Evolutionary conservation across 2,329 filamentous ascomycete genomes (phyloP).

Genomic region (Metarhizium brunneum): DNA sequence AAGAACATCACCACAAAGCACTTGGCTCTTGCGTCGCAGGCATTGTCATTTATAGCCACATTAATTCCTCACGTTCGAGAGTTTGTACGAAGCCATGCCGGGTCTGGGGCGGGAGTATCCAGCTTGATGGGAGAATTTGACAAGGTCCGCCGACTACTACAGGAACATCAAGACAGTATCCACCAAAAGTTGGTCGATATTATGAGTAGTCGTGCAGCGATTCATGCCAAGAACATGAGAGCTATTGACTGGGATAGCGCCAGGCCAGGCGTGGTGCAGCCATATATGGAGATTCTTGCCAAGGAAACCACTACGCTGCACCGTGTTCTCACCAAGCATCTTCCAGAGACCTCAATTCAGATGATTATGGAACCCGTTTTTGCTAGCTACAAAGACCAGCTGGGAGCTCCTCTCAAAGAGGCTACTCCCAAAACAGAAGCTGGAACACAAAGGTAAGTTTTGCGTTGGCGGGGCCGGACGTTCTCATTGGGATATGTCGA

Average conservation of each 20-base stretch:
- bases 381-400: conserved; percentile 68
- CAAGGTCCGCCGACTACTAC: conserved; percentile 70
- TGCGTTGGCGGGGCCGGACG: background rate
- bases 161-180: conserved; percentile 85
- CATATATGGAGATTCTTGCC: conserved; percentile 78
- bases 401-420: conserved; percentile 60
- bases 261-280: conserved; percentile 36
- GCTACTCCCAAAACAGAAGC: conserved; percentile 54
- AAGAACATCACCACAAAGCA: conserved; percentile 97
- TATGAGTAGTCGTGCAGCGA: conserved; percentile 67
- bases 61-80: conserved; percentile 86
- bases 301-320: conserved; percentile 83
- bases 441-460: conserved; percentile 61
- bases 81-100: conserved; percentile 71
- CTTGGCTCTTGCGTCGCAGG: conserved; percentile 82
- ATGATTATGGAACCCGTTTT: conserved; percentile 87
- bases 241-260: conserved; percentile 63
- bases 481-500: background rate
- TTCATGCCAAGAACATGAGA: conserved; percentile 67
- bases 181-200: conserved; percentile 92
- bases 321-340: conserved; percentile 71
- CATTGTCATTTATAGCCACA: conserved; percentile 76
- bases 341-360: conserved; percentile 65
- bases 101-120: conserved; percentile 41
- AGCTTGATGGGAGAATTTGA: conserved; percentile 75